Base-by-base conservation (phyloP, 1,139 yeast genomes). In the Meyerozyma guilliermondii region DNA sequence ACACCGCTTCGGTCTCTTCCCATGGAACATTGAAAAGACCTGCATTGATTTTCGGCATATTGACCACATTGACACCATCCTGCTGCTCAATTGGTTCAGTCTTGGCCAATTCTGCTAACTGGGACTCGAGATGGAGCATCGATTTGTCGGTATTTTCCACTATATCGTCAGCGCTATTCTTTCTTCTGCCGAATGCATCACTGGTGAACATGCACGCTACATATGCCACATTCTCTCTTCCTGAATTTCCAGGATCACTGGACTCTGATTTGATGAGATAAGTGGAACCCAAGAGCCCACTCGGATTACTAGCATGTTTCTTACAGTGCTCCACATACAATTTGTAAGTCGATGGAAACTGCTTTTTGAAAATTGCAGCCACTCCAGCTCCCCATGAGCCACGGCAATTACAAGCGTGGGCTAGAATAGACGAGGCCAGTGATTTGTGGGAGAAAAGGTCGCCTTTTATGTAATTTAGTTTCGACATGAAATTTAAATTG, bases 311-410 rank as follows among this genome's bases (percentile, higher is more conserved):
- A 0, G 62, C 42, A 13, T 60, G 48, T 4, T 58, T 44, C 5
- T 54, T 46, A 55, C 92, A 84, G 53, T 78, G 75, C 0, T 64
- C 53, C 13, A 60, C 61, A 56, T 85, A 83, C 8, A 51, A 44
- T 36, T 55, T 50, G 50, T 74, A 81, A 1, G 87, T 55, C 43
- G 64, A 54, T 2, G 87, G 87, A 55, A 68, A 83, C 42, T 66
- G 57, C 24, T 52, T 49, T 29, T 68, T 67, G 56, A 85, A 80
- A 7, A 60, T 67, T 2, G 67, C 67, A 0, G 91, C 92, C 2
- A 87, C 78, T 0, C 96, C 96, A 0, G 87, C 92, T 4, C 95
- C 94, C 96, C 96, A 87, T 0, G 73, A 57, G 0, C 95, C 96
- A 28, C 72, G 68, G 42, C 89, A 81, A 55, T 87, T 87, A 56